phyloP scores from a whole-genome alignment of 306 rosid genomes.

The Senna siamea region DNA sequence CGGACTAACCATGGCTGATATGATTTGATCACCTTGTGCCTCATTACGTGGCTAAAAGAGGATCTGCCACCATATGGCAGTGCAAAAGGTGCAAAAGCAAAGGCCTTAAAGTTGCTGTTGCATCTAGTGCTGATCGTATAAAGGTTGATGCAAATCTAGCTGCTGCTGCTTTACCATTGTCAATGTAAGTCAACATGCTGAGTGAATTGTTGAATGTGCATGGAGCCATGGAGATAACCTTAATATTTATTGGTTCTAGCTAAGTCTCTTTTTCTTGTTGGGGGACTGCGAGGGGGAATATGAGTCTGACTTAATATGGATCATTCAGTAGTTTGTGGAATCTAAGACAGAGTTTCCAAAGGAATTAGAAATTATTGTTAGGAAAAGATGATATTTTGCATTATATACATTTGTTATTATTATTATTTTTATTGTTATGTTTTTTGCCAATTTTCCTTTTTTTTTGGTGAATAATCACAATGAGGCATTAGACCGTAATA shows the following conservation, averaged over 20 bases:
- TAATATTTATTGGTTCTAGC: not conserved
- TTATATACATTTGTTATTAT: not conserved
- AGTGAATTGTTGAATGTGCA: constrained; percentile 28
- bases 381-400: not conserved
- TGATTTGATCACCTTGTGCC: constrained; percentile 35
- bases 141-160: constrained; percentile 97
- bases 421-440: not conserved
- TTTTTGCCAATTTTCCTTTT: not conserved
- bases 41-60: constrained; percentile 37
- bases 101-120: constrained; percentile 99
- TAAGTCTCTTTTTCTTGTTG: not conserved
- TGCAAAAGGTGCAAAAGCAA: constrained; percentile 89
- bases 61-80: constrained; percentile 47
- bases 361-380: not conserved
- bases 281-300: no score
- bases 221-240: constrained; percentile 11
- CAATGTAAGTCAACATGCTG: constrained; percentile 66
- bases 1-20: constrained; percentile 6
- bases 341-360: no score
- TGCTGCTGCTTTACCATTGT: constrained; percentile 84
- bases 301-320: no score
- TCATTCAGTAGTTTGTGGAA: no score
- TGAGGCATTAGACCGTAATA: constrained; percentile 24
- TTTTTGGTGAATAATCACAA: not conserved
- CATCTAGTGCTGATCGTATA: constrained; percentile 97